A percentile compares a stretch with the other conserved stretches of the same genome.
These are phyloP conservation scores for Chlorella vulgaris DNA, from an alignment of 139 green algal species.

Conservation along the genomic window DNA sequence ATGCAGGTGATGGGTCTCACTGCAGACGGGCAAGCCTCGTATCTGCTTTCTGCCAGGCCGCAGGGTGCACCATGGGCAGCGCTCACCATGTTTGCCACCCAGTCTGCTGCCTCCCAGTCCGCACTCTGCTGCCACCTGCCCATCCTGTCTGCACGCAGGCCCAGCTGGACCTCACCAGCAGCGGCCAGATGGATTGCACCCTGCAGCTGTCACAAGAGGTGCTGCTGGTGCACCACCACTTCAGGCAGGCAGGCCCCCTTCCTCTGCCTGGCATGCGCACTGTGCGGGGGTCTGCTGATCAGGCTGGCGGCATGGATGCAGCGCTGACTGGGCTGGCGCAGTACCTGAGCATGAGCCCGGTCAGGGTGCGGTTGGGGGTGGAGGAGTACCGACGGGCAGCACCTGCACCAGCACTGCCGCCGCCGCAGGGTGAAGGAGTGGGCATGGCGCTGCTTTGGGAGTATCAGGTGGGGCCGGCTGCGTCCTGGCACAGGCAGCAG, in stretches of 20 bases:
- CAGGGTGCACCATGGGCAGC: no score
- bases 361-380: neutral
- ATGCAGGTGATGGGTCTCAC: neutral
- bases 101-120: no score
- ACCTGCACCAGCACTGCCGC: neutral
- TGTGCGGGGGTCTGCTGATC: neutral
- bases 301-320: neutral
- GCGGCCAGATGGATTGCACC: neutral
- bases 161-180: neutral
- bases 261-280: neutral
- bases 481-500: no score
- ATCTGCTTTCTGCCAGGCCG: neutral
- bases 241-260: neutral
- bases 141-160: neutral
- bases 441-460: no score
- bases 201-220: constrained; percentile 1
- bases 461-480: no score
- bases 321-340: neutral
- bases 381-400: neutral
- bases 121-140: neutral
- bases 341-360: neutral
- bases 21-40: neutral
- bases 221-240: neutral
- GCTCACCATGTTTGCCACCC: neutral
- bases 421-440: no score